These are phyloP conservation scores for Lagerstroemia fauriei DNA, from an alignment of 441 rosid species.

Conservation along the genomic window DNA sequence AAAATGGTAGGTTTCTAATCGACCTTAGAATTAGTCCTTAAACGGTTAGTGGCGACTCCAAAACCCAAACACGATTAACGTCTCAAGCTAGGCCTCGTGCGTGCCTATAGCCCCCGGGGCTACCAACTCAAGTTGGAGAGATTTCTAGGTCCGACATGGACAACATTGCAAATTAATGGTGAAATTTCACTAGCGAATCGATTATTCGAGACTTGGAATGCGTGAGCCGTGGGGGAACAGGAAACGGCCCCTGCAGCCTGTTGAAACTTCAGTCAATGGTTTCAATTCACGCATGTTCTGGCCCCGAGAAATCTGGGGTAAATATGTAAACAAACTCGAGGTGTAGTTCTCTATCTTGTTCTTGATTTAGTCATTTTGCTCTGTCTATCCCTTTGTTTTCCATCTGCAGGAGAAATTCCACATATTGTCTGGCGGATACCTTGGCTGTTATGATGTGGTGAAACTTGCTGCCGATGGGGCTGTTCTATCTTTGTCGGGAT, in stretches of 20 bases:
- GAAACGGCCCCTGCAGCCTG: constrained; percentile 18
- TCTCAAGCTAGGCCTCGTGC: too few relatives aligned
- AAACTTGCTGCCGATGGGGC: constrained; percentile 21
- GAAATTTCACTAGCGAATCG: not conserved
- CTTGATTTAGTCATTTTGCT: too few relatives aligned
- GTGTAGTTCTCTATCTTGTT: constrained; percentile 32
- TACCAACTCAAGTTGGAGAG: too few relatives aligned
- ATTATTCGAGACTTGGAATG: not conserved
- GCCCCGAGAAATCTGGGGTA: constrained; percentile 88
- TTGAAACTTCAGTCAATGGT: constrained; percentile 16
- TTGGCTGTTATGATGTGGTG: not conserved
- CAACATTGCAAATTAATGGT: not conserved
- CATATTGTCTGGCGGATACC: not conserved
- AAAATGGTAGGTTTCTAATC: too few relatives aligned
- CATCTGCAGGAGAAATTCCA: constrained; percentile 3
- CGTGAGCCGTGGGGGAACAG: constrained; percentile 4
- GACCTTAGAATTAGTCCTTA: too few relatives aligned
- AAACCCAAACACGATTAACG: too few relatives aligned
- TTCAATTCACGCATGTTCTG: constrained; percentile 75
- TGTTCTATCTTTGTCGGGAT: constrained; percentile 49
- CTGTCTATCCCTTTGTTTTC: constrained; percentile 5
- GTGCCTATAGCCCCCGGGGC: too few relatives aligned
- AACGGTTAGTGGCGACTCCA: too few relatives aligned
- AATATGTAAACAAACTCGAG: constrained; percentile 84
- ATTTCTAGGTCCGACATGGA: too few relatives aligned